Percentiles rank a stretch among this genome's conserved stretches.
Evolutionary conservation across 345 rosid species (phyloP).

Genomic region (Populus alba): DNA sequence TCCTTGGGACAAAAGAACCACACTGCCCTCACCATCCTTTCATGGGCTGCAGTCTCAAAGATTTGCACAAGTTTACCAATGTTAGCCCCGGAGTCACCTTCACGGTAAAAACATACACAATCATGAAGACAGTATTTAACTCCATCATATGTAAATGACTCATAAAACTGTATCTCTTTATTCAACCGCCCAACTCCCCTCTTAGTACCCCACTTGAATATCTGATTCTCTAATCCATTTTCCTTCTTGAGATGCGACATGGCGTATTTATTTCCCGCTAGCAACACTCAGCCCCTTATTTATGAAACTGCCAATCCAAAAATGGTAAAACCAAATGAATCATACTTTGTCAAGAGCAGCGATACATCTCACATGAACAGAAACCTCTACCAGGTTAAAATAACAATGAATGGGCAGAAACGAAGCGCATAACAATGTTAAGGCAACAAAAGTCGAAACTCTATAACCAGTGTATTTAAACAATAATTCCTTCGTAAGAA

Average conservation of each 20-base stretch:
- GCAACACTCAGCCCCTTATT: neutral
- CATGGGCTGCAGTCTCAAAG: conserved; percentile 38
- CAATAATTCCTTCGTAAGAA: no score
- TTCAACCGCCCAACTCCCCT: conserved; percentile 18
- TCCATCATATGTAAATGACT: conserved; percentile 40
- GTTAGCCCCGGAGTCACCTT: conserved; percentile 29
- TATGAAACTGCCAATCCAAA: conserved; percentile 6
- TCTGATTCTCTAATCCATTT: neutral
- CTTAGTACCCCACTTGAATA: conserved; percentile 45
- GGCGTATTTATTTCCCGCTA: neutral
- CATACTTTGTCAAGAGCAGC: neutral
- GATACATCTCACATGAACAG: neutral
- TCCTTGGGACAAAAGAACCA: conserved; percentile 64
- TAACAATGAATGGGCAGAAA: no score
- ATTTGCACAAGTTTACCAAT: conserved; percentile 53
- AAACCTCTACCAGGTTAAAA: no score
- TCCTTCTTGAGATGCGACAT: conserved; percentile 26
- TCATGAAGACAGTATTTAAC: conserved; percentile 45
- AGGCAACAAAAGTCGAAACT: no score
- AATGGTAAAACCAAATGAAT: neutral
- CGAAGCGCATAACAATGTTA: no score
- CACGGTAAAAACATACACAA: conserved; percentile 27
- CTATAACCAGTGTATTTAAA: no score
- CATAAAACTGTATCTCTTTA: conserved; percentile 25
- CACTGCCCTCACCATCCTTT: conserved; percentile 43